Evolutionary conservation across 352 stramenopile genomes (phyloP).

Genomic region (Albugo laibachii): DNA sequence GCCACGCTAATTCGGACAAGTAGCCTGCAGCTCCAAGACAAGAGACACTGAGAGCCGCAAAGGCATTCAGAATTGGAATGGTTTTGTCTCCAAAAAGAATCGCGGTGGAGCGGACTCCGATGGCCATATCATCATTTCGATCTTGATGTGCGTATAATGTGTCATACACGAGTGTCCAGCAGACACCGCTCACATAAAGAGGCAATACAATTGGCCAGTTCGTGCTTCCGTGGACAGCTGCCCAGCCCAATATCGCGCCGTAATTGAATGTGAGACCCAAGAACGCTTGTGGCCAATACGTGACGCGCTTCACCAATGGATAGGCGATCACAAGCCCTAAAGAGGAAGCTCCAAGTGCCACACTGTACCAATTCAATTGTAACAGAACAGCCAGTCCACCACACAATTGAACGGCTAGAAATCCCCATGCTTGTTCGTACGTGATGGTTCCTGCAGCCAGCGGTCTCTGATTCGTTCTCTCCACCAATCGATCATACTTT

Average conservation of each 20-base stretch:
- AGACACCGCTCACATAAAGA: conserved; percentile 86
- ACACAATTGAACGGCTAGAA: conserved; percentile 87
- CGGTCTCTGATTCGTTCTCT: conserved; percentile 87
- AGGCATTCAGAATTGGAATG: conserved; percentile 83
- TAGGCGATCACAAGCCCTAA: conserved; percentile 90
- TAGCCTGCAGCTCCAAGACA: conserved; percentile 52
- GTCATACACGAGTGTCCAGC: conserved; percentile 99
- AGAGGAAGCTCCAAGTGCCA: conserved; percentile 82
- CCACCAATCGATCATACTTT: conserved; percentile 91
- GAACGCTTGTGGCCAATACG: conserved; percentile 93
- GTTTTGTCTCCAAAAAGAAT: conserved; percentile 90
- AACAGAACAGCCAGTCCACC: conserved; percentile 85
- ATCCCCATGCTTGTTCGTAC: conserved; percentile 79
- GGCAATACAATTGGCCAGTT: conserved; percentile 80
- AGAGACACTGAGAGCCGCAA: conserved; percentile 39
- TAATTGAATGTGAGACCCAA: conserved; percentile 98
- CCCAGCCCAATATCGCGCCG: conserved; percentile 89
- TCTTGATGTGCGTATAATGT: conserved; percentile 98
- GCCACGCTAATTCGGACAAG: conserved; percentile 59
- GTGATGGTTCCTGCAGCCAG: conserved; percentile 84
- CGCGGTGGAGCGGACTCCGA: conserved; percentile 92
- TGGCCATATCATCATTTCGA: conserved; percentile 91
- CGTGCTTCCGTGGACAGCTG: conserved; percentile 67
- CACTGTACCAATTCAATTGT: conserved; percentile 89
- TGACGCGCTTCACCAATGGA: conserved; percentile 96